Evolutionary conservation across 345 rosid genomes (phyloP), one percentile per base, ranked within the genome.

Genomic region (Camelina hispida): DNA sequence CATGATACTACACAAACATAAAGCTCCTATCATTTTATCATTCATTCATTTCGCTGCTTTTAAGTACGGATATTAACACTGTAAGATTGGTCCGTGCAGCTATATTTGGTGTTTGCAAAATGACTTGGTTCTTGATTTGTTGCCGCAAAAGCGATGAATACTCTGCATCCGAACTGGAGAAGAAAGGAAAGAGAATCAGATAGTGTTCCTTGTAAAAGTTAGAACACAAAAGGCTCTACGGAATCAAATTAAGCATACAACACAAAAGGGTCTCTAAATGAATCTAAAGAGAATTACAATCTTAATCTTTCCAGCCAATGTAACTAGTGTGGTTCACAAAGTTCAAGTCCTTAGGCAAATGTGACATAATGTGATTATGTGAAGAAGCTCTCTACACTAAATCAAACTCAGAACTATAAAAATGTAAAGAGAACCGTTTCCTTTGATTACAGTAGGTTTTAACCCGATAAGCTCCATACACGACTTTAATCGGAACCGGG

Each of bases 341-440:
- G n/a, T n/a, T n/a, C n/a, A n/a, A n/a, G n/a, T n/a, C n/a, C n/a
- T n/a, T n/a, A n/a, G n/a, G n/a, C n/a, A n/a, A n/a, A n/a, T n/a
- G n/a, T n/a, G n/a, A n/a, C n/a, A n/a, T n/a, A n/a, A n/a, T n/a
- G n/a, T n/a, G n/a, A n/a, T n/a, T n/a, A n/a, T n/a, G n/a, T n/a
- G n/a, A n/a, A n/a, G n/a, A n/a, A n/a, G n/a, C n/a, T n/a, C n/a
- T n/a, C n/a, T n/a, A n/a, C n/a, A n/a, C n/a, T n/a, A n/a, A n/a
- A n/a, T n/a, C n/a, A n/a, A n/a, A n/a, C n/a, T n/a, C n/a, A n/a
- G n/a, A n/a, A n/a, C n/a, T n/a, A n/a, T n/a, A n/a, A n/a, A n/a
- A n/a, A n/a, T n/a, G n/a, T n/a, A n/a, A n/a, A n/a, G n/a, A 18
- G 98, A 91, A 54, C 86, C 97, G 76, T 91, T 93, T 6, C 98